phyloP scores from a whole-genome alignment of 75 land plant genomes.

The Pinus tabuliformis region DNA sequence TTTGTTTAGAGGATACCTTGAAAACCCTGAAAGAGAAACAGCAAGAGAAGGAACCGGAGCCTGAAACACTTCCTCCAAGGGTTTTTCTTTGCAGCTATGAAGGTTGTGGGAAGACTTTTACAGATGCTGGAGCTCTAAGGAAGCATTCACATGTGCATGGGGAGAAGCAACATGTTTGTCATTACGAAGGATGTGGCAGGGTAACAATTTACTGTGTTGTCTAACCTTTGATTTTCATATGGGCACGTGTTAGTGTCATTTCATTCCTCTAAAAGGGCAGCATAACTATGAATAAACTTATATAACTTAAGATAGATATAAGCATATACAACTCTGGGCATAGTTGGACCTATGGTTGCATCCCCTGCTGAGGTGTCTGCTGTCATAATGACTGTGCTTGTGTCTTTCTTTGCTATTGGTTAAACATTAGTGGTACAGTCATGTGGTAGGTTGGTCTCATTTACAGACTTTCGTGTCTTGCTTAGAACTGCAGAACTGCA shows the following conservation, averaged over 20 bases:
- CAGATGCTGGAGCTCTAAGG: constrained; percentile 70
- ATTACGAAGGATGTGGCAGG: constrained; percentile 91
- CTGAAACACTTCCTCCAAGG: constrained; percentile 74
- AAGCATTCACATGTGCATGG: constrained; percentile 94
- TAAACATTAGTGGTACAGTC: background rate
- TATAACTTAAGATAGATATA: background rate
- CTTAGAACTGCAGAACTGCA: background rate
- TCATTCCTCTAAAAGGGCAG: background rate
- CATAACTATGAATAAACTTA: background rate
- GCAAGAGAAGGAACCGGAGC: constrained; percentile 63
- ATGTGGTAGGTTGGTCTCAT: background rate
- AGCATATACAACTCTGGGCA: background rate
- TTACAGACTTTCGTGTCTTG: background rate
- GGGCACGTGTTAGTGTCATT: background rate
- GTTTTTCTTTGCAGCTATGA: constrained; percentile 90
- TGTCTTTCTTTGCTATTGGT: background rate
- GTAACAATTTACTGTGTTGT: constrained; percentile 21
- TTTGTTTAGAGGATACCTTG: constrained; percentile 64
- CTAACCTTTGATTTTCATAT: background rate
- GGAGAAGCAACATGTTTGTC: constrained; percentile 88
- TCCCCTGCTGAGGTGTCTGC: background rate
- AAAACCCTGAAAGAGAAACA: constrained; percentile 53
- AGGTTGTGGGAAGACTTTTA: constrained; percentile 91
- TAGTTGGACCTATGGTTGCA: background rate
- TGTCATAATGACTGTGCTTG: background rate